Conservation (phyloP, 495 filamentous ascomycete species). For the Aspergillus saccharolyticus region DNA sequence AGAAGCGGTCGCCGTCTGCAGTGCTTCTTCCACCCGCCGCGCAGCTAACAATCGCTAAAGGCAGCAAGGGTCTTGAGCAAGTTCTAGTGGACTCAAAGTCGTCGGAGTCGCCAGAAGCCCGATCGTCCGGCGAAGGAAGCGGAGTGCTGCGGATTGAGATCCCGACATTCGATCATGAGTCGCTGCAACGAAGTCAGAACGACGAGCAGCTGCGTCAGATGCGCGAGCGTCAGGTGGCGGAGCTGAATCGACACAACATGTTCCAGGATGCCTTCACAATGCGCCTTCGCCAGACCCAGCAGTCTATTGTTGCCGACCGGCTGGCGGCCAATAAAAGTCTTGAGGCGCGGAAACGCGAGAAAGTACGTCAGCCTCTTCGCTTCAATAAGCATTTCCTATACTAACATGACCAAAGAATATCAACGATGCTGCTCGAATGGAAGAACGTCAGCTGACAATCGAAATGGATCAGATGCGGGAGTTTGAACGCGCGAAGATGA, state of each 20-base stretch:
- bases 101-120: neutral
- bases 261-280: constrained; percentile 42
- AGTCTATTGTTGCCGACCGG: constrained; percentile 27
- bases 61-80: constrained; percentile 25
- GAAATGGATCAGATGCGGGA: constrained; percentile 59
- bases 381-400: constrained; percentile 24
- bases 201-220: constrained; percentile 48
- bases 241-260: constrained; percentile 52
- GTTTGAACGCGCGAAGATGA: constrained; percentile 53
- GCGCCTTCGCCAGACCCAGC: constrained; percentile 31
- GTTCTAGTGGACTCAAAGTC: constrained; percentile 27
- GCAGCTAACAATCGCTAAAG: constrained; percentile 25
- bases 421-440: constrained; percentile 52
- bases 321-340: constrained; percentile 29
- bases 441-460: constrained; percentile 68
- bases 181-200: constrained; percentile 39
- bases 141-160: constrained; percentile 32
- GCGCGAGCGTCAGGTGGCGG: constrained; percentile 48
- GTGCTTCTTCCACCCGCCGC: constrained; percentile 28
- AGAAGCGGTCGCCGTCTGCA: constrained; percentile 29
- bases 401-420: constrained; percentile 41
- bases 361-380: constrained; percentile 41
- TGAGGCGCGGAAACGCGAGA: constrained; percentile 50
- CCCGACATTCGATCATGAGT: constrained; percentile 34
- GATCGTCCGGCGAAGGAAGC: constrained; percentile 12